Evolutionary conservation across 2,329 filamentous ascomycete species (phyloP).

Genomic region (Monilinia aucupariae): DNA sequence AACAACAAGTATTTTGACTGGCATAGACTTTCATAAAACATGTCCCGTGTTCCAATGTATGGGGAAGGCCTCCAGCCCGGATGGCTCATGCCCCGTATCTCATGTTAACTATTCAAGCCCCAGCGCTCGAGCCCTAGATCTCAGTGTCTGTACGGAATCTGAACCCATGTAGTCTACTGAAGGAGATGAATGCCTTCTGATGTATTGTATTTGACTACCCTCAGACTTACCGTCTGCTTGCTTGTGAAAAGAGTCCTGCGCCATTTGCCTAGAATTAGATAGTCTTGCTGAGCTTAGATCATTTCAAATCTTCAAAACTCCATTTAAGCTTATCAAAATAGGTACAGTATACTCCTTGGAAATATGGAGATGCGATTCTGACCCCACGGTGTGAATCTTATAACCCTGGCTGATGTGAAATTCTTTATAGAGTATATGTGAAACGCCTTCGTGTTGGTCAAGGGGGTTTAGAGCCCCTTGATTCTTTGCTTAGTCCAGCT

Average conservation of each 20-base stretch:
- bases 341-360: no score
- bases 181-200: neutral
- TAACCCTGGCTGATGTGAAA: no score
- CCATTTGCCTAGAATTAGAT: neutral
- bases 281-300: no score
- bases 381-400: no score
- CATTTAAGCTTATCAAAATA: no score
- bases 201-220: neutral
- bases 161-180: neutral
- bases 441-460: no score
- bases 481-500: no score
- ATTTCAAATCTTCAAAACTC: no score
- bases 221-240: neutral
- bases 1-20: neutral
- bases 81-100: neutral
- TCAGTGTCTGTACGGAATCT: neutral
- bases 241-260: neutral
- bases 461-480: no score
- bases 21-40: neutral
- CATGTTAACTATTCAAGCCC: neutral
- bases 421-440: no score
- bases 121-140: neutral
- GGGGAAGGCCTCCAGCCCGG: neutral
- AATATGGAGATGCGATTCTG: no score
- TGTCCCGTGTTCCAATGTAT: neutral